A percentile compares a stretch with the other conserved stretches of the same genome.
These are phyloP conservation scores for Epichloe gansuensis DNA, from an alignment of 2,329 filamentous ascomycete genomes.

Conservation along the genomic window DNA sequence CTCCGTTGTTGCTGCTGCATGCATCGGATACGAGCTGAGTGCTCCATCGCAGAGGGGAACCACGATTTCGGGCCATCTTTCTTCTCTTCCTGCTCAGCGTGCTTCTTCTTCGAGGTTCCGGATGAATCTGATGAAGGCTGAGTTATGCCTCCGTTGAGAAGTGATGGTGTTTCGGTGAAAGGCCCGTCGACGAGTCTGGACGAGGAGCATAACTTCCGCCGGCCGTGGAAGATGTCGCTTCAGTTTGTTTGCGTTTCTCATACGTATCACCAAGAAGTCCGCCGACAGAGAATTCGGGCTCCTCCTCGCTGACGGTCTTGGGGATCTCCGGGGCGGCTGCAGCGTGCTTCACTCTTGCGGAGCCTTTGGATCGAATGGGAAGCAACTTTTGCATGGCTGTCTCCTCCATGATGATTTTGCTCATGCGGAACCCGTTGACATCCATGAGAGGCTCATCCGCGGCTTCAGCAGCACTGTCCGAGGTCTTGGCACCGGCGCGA, in stretches of 20 bases:
- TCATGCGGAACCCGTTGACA: constrained; percentile 8
- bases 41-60: constrained; percentile 26
- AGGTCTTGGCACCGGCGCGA: not conserved
- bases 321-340: not conserved
- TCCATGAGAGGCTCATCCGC: constrained; percentile 8
- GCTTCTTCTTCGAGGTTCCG: not conserved
- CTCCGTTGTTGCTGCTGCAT: constrained; percentile 8
- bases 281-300: constrained; percentile 34
- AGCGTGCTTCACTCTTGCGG: not conserved
- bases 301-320: constrained; percentile 1
- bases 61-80: constrained; percentile 18
- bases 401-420: constrained; percentile 4
- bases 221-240: constrained; percentile 17
- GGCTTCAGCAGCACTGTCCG: not conserved
- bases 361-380: not conserved
- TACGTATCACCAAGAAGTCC: constrained; percentile 40
- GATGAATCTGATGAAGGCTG: constrained; percentile 10
- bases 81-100: constrained; percentile 12
- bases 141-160: constrained; percentile 32
- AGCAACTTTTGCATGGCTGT: not conserved
- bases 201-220: constrained; percentile 14
- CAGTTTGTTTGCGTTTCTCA: constrained; percentile 31
- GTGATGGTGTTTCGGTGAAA: constrained; percentile 44
- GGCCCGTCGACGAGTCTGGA: constrained; percentile 20
- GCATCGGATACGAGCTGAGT: constrained; percentile 22